Evolutionary conservation across 1,284 basidiomycete genomes (phyloP), one percentile per base, ranked within the genome.

Genomic region (Austroboletus novae-zelandiae): DNA sequence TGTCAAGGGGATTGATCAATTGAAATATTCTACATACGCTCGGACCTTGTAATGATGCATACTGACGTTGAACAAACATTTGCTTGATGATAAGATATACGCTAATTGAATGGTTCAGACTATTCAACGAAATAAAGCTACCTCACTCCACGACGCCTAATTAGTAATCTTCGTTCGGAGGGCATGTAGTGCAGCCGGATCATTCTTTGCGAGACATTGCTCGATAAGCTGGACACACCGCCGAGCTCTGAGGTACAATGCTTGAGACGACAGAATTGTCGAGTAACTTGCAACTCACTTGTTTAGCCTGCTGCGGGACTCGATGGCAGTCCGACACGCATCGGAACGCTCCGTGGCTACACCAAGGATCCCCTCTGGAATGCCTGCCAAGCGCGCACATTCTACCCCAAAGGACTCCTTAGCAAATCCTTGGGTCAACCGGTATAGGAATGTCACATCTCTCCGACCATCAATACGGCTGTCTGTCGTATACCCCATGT

Each of bases 381-480:
- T 66, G 14, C 86, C 85, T 0, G 93, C 93, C n/a, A 94, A 77
- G 43, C 90, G 80, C 10, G 86, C 92, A 66, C 92, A 94, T 73
- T 94, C 93, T 5, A 95, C 85, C 6, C 92, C 92, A 65, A 94
- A 95, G 0, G 90, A 93, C 51, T 89, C 86, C 71, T 73, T 65
- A 10, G 92, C 86, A 40, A 93, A 74, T 2, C 93, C 93, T 3
- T 72, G 67, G 1, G 79, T 78, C 10, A 97, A 74, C 36, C 74
- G 78, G 68, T 95, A 98, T 23, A 95, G 71, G 70, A 97, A 98
- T 3, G 86, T 90, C 37, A 97, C 88, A 45, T 88, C 84, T 25
- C 84, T 76, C 20, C 78, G 78, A 4, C 91, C 89, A 61, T 91
- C 84, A 56, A 87, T 71, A 1, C 80, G 74, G 31, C 68, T 71